phyloP scores from a whole-genome alignment of 148 eudicot species.

The Chenopodium quinoa region DNA sequence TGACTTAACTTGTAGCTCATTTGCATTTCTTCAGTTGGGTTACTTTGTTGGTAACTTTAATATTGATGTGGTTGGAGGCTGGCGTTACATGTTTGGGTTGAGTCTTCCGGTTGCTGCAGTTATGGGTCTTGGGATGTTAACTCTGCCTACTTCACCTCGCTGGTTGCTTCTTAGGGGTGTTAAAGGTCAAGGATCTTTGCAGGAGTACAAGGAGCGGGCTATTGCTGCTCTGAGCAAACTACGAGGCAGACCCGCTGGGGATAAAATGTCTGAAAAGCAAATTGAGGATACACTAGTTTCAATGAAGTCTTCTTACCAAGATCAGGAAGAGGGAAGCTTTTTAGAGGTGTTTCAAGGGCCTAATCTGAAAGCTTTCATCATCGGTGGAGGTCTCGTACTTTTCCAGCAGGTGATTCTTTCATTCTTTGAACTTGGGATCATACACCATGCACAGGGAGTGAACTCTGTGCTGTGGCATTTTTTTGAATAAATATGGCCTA shows the following conservation, averaged over 20 bases:
- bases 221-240: constrained; percentile 63
- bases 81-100: constrained; percentile 95
- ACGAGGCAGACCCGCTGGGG: constrained; percentile 76
- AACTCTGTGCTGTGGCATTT: not conserved
- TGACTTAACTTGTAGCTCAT: constrained; percentile 13
- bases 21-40: constrained; percentile 59
- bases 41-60: constrained; percentile 77
- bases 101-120: constrained; percentile 72
- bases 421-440: not conserved
- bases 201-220: constrained; percentile 75
- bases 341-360: constrained; percentile 89
- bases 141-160: constrained; percentile 89
- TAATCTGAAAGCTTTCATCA: constrained; percentile 83
- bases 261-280: constrained; percentile 63
- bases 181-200: constrained; percentile 71
- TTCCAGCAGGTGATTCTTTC: constrained; percentile 74
- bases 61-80: constrained; percentile 80
- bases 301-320: constrained; percentile 61
- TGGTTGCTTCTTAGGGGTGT: constrained; percentile 93
- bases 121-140: constrained; percentile 87
- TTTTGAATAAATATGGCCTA: not conserved
- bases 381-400: constrained; percentile 95
- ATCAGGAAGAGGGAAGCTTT: constrained; percentile 68
- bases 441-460: not conserved
- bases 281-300: constrained; percentile 77